These are phyloP conservation scores for Sugiyamaella neomexicana DNA, from an alignment of 1,139 yeast genomes.

Conservation along the genomic window DNA sequence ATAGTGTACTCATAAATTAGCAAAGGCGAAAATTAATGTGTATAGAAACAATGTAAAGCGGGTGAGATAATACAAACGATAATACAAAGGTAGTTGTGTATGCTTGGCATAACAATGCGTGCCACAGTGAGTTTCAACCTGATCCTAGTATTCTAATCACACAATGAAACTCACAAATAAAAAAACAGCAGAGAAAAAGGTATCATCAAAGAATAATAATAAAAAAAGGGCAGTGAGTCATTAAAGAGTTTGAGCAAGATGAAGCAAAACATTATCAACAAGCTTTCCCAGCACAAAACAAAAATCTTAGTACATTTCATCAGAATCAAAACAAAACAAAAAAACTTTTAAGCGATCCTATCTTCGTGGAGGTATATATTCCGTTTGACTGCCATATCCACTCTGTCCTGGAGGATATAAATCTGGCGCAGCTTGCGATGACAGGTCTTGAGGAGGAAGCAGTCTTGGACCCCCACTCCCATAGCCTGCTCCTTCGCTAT, in stretches of 20 bases:
- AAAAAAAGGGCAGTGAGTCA: not conserved
- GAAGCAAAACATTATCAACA: not conserved
- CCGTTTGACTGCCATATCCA: slow-evolving; percentile 11
- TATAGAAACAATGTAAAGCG: slow-evolving; percentile 1
- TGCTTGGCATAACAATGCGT: not conserved
- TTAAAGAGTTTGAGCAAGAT: not conserved
- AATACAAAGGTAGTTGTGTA: slow-evolving; percentile 5
- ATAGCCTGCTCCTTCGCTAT: slow-evolving; percentile 6
- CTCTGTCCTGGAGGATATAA: slow-evolving; percentile 13
- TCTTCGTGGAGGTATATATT: slow-evolving; percentile 10
- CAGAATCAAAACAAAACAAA: slow-evolving; percentile 4
- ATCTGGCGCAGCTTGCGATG: slow-evolving; percentile 7
- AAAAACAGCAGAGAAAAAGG: not conserved
- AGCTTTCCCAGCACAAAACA: not conserved
- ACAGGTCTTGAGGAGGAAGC: slow-evolving; percentile 4
- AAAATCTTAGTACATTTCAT: not conserved
- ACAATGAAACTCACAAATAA: too few relatives aligned
- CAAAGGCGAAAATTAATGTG: not conserved
- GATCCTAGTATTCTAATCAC: not conserved
- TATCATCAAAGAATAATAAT: slow-evolving; percentile 2
- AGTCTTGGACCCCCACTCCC: not conserved
- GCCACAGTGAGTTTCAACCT: not conserved
- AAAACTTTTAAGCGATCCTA: not conserved
- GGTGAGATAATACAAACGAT: slow-evolving; percentile 7
- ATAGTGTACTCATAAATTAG: not conserved